Percentiles rank a stretch among this genome's conserved stretches.
These are phyloP conservation scores for Kwoniella heveanensis DNA, from an alignment of 768 basidiomycete genomes.

Conservation along the genomic window DNA sequence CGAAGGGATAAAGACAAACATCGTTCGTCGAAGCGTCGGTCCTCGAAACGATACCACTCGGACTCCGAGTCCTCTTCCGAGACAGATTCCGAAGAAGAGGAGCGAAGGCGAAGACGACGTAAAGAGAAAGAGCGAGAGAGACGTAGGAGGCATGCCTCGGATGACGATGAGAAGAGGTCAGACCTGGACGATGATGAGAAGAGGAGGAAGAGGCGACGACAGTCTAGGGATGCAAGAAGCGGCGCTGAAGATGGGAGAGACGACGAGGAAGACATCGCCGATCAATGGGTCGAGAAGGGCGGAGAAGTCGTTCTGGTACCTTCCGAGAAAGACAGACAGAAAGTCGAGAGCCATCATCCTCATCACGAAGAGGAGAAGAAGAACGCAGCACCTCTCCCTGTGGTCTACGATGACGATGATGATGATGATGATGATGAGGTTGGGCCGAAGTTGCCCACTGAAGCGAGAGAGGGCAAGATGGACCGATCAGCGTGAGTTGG, in stretches of 20 bases:
- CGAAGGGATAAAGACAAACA: slow-evolving; percentile 17
- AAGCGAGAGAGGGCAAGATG: slow-evolving; percentile 62
- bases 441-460: slow-evolving; percentile 73
- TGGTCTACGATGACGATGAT: slow-evolving; percentile 55
- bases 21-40: slow-evolving; percentile 20
- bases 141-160: slow-evolving; percentile 56
- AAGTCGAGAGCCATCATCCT: slow-evolving; percentile 20
- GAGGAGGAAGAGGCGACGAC: slow-evolving; percentile 55
- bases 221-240: slow-evolving; percentile 44
- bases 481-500: slow-evolving; percentile 60
- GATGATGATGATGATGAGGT: slow-evolving; percentile 68
- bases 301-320: slow-evolving; percentile 26
- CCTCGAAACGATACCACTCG: slow-evolving; percentile 23
- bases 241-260: slow-evolving; percentile 56
- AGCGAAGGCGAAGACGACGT: slow-evolving; percentile 26
- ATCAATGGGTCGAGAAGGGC: slow-evolving; percentile 55
- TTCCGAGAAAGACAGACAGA: slow-evolving; percentile 15
- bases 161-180: slow-evolving; percentile 46
- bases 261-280: slow-evolving; percentile 51
- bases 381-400: slow-evolving; percentile 37
- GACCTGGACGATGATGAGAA: slow-evolving; percentile 55
- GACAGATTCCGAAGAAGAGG: slow-evolving; percentile 40
- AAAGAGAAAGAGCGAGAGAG: slow-evolving; percentile 60
- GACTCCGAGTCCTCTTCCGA: slow-evolving; percentile 30
- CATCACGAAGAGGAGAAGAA: slow-evolving; percentile 28